These are phyloP conservation scores for Ustilago loliicola DNA, from an alignment of 1,284 basidiomycete species.

Conservation along the genomic window DNA sequence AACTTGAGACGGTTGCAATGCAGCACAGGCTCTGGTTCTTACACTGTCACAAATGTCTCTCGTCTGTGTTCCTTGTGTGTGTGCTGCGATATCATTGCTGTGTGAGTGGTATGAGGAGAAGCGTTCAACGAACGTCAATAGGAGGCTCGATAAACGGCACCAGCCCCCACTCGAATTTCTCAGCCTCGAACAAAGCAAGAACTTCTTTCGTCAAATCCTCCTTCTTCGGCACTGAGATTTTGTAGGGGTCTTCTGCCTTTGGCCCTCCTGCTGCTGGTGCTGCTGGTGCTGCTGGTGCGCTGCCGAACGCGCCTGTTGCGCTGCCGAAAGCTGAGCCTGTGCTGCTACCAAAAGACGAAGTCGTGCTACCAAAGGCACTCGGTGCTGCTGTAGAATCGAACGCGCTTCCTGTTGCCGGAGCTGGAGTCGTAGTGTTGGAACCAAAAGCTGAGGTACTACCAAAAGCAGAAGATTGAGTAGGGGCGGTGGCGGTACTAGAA, in stretches of 20 bases:
- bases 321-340: constrained; percentile 24
- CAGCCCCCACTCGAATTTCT: constrained; percentile 39
- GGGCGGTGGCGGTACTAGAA: not conserved
- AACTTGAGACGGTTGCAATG: not conserved
- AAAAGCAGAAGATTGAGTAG: constrained; percentile 9
- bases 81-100: not conserved
- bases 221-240: constrained; percentile 18
- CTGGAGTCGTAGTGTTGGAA: constrained; percentile 2
- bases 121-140: constrained; percentile 44
- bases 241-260: constrained; percentile 30
- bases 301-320: constrained; percentile 4
- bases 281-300: not conserved
- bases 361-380: constrained; percentile 22
- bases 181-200: constrained; percentile 23
- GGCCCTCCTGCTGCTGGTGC: not conserved
- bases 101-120: not conserved
- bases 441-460: constrained; percentile 20
- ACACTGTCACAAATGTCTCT: not conserved
- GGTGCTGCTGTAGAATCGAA: constrained; percentile 9
- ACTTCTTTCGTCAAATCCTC: constrained; percentile 35
- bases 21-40: too few relatives aligned
- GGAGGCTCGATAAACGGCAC: constrained; percentile 48
- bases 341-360: not conserved
- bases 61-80: not conserved
- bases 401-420: not conserved